Conservation (phyloP, 2,329 filamentous ascomycete species). For the Beauveria brongniartii region DNA sequence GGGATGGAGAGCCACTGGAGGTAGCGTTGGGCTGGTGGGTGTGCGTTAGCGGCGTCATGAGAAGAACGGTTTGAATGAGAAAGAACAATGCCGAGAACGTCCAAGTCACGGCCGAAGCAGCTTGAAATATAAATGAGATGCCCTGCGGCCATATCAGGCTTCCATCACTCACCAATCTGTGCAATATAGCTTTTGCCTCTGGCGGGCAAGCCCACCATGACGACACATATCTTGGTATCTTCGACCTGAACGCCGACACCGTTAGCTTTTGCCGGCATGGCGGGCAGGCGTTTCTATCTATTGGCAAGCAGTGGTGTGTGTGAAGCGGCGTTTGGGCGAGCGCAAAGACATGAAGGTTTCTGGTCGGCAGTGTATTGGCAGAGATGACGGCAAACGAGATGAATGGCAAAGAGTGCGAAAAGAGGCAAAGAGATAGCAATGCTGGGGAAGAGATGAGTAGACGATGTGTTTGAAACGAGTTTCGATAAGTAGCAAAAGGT, state of each 20-base stretch:
- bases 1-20: conserved; percentile 94
- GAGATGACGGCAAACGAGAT: background rate
- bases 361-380: background rate
- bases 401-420: background rate
- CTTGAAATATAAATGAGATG: too few relatives aligned
- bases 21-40: conserved; percentile 69
- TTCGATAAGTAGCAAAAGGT: background rate
- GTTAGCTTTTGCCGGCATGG: conserved; percentile 46
- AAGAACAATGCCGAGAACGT: background rate
- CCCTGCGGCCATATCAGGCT: conserved; percentile 5
- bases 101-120: too few relatives aligned
- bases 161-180: conserved; percentile 67
- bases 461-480: background rate
- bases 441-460: background rate
- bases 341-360: background rate
- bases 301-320: conserved; percentile 1
- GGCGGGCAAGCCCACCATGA: conserved; percentile 96
- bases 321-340: conserved; percentile 1
- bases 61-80: background rate
- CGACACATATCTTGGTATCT: conserved; percentile 93
- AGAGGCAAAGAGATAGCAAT: background rate
- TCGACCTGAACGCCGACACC: conserved; percentile 78
- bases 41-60: background rate
- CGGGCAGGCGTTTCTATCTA: background rate
- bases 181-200: conserved; percentile 96